A percentile compares a stretch with the other conserved stretches of the same genome.
Conservation (phyloP, 139 green algal genomes). For the Auxenochlorella pyrenoidosa region DNA sequence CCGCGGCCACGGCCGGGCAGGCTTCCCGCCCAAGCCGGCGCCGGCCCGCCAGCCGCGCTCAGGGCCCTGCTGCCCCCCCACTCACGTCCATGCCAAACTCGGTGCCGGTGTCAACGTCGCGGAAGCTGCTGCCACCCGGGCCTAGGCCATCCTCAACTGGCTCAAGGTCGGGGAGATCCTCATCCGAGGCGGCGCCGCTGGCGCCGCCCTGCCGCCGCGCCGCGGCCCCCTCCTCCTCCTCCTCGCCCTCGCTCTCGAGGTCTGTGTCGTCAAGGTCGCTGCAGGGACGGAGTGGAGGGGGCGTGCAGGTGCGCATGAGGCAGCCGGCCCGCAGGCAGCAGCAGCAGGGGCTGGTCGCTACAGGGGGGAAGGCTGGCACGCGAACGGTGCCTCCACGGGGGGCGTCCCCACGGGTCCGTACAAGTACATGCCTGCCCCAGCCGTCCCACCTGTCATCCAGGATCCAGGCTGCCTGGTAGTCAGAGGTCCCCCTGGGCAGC, state of each 20-base stretch:
- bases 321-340: too few relatives aligned
- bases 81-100: slow-evolving; percentile 53
- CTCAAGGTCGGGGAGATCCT: slow-evolving; percentile 38
- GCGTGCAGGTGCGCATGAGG: too few relatives aligned
- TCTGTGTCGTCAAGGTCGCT: slow-evolving; percentile 34
- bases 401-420: too few relatives aligned
- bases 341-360: too few relatives aligned
- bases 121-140: slow-evolving; percentile 9
- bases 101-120: slow-evolving; percentile 55
- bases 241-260: slow-evolving; percentile 44
- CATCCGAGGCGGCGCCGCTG: not conserved
- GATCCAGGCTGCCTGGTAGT: slow-evolving; percentile 96
- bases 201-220: not conserved
- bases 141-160: not conserved
- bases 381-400: too few relatives aligned
- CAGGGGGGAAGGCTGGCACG: too few relatives aligned
- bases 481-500: slow-evolving; percentile 83
- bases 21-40: too few relatives aligned
- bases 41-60: too few relatives aligned
- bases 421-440: not conserved
- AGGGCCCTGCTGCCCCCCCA: not conserved
- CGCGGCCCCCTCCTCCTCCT: slow-evolving; percentile 21
- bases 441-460: slow-evolving; percentile 56
- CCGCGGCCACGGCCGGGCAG: too few relatives aligned
- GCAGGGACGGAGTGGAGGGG: not conserved